A percentile compares a stretch with the other conserved stretches of the same genome.
These are phyloP conservation scores for Psidium friedrichsthalianum DNA, from an alignment of 345 rosid genomes.

Conservation along the genomic window DNA sequence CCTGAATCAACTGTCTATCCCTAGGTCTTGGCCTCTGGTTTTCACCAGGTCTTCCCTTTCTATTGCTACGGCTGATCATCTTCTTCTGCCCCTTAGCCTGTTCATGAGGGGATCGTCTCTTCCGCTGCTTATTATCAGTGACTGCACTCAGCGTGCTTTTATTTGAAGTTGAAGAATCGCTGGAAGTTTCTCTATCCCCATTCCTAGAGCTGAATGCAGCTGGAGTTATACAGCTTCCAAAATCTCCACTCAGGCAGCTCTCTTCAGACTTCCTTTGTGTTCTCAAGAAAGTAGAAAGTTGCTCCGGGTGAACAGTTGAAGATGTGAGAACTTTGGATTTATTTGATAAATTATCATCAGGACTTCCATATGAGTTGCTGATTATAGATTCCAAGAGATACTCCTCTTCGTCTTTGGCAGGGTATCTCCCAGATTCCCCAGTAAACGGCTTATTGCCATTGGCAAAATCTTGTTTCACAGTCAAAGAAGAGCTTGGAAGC, in stretches of 20 bases:
- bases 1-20: conserved; percentile 65
- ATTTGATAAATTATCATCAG: not conserved
- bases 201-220: not conserved
- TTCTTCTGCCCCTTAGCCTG: conserved; percentile 14
- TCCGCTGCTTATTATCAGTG: conserved; percentile 2
- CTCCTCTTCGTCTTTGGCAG: conserved; percentile 13
- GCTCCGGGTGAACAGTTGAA: not conserved
- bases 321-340: not conserved
- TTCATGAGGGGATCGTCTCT: not conserved
- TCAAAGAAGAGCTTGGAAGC: not conserved
- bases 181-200: not conserved
- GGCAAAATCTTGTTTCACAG: not conserved
- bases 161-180: conserved; percentile 6
- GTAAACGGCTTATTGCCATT: conserved; percentile 9
- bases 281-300: conserved; percentile 1
- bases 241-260: not conserved
- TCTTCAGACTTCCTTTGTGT: conserved; percentile 1
- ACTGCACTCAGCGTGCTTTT: conserved; percentile 11
- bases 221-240: conserved; percentile 1
- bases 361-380: not conserved
- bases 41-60: conserved; percentile 32
- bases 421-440: not conserved
- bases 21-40: conserved; percentile 51
- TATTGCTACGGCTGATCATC: conserved; percentile 11
- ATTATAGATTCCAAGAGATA: conserved; percentile 33